Evolutionary conservation across 2,329 filamentous ascomycete genomes (phyloP).

Genomic region (Ophiocordyceps camponoti-saundersi): DNA sequence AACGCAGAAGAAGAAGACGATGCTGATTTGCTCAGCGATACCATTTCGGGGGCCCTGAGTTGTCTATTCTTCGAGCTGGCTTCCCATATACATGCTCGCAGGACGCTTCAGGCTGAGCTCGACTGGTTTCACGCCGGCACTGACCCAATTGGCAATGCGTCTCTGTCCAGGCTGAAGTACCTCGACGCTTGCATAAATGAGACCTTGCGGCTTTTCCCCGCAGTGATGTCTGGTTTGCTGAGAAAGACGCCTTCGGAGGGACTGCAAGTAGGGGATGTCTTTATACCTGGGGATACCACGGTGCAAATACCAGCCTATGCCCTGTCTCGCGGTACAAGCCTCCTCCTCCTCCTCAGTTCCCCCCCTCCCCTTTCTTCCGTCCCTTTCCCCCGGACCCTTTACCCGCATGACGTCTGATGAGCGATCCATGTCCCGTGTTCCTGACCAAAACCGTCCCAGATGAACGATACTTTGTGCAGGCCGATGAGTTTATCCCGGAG

Average conservation of each 20-base stretch:
- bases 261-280: constrained; percentile 11
- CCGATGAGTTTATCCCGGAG: constrained; percentile 15
- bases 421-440: background rate
- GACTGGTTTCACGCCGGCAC: constrained; percentile 4
- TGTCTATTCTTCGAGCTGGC: constrained; percentile 17
- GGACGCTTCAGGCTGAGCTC: constrained; percentile 20
- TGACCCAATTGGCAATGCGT: background rate
- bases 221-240: constrained; percentile 9
- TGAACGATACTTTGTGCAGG: constrained; percentile 4
- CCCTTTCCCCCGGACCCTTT: background rate
- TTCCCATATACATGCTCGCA: constrained; percentile 6
- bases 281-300: constrained; percentile 18
- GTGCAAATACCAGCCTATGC: constrained; percentile 9
- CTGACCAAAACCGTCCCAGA: too few relatives aligned
- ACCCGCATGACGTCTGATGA: background rate
- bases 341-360: too few relatives aligned
- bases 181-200: constrained; percentile 23
- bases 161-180: constrained; percentile 9
- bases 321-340: constrained; percentile 2
- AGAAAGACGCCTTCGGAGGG: constrained; percentile 20
- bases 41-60: constrained; percentile 16
- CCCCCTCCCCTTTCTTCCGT: background rate
- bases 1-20: background rate
- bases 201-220: constrained; percentile 11
- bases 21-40: constrained; percentile 10